These are phyloP conservation scores for Kregervanrija delftensis DNA, from an alignment of 805 yeast genomes.

Conservation along the genomic window DNA sequence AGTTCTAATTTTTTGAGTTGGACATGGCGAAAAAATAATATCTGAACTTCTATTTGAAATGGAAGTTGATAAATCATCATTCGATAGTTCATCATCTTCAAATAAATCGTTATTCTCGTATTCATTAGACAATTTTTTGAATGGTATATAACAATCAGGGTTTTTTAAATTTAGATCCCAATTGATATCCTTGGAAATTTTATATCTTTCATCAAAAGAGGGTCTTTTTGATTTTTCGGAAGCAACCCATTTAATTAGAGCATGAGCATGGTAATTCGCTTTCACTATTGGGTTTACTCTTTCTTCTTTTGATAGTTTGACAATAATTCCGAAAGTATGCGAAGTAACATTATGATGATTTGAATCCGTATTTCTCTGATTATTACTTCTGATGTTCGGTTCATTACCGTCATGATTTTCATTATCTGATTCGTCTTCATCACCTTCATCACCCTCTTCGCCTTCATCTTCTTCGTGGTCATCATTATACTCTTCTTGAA, in stretches of 20 bases:
- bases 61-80: conserved; percentile 9
- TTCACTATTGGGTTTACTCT: conserved; percentile 30
- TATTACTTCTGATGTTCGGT: background rate
- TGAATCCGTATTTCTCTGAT: background rate
- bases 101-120: conserved; percentile 3
- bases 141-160: conserved; percentile 31
- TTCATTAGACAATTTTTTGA: conserved; percentile 10
- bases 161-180: conserved; percentile 37
- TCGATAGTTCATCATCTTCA: conserved; percentile 16
- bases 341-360: conserved; percentile 26
- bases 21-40: conserved; percentile 16
- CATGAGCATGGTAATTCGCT: conserved; percentile 37
- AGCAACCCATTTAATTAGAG: conserved; percentile 39
- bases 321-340: conserved; percentile 46
- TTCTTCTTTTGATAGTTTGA: conserved; percentile 37
- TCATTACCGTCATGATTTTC: conserved; percentile 1
- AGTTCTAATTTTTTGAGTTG: conserved; percentile 20
- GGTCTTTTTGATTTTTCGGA: conserved; percentile 36
- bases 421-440: conserved; percentile 12
- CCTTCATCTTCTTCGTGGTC: conserved; percentile 12
- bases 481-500: conserved; percentile 16
- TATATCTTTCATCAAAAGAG: conserved; percentile 37
- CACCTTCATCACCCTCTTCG: conserved; percentile 21
- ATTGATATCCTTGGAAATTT: conserved; percentile 33
- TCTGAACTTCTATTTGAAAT: background rate